Evolutionary conservation across 2,329 filamentous ascomycete genomes (phyloP), one percentile per base, ranked within the genome.

Genomic region (Talaromyces sp.): DNA sequence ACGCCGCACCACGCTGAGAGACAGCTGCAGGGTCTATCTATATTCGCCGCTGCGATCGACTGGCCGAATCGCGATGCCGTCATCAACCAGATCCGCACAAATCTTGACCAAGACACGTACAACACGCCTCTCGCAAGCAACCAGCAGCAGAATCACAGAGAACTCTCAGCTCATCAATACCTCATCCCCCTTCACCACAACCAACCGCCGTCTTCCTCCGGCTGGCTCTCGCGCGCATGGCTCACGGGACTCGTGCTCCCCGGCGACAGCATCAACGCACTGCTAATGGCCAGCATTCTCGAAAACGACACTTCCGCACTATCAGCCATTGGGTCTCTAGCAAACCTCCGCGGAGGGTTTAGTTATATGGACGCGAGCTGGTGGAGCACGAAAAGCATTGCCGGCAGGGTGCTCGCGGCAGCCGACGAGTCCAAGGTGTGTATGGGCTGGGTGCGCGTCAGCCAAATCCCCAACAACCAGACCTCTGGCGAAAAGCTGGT

Each of bases 381-480:
- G 77, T 86, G 84, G 84, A 85, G 82, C 67, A 85, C 84, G 67
- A 74, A 74, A 51, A 83, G 79, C 44, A 74, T 85, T 33, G 76
- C 84, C n/a, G 82, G 81, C 0, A 77, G 82, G 30, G 81, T 86
- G 0, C 62, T 86, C 30, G 79, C 80, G 36, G 76, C 79, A 49
- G 58, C 77, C 30, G 69, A 75, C 8, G 78, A 74, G 15, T 76
- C 78, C 6, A 72, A 73, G 39, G 81, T 82, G 57, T 83, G 80
- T 61, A 83, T 85, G 81, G 83, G 82, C 7, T 86, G 84, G 84
- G 74, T 84, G 4, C 76, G 75, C 9, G 73, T 79, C 22, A 62
- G 72, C 44, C 3, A 25, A 71, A 75, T 42, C 64, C 69, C 25
- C 60, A 63, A 51, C 71, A 70, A 1, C 59, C 62, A 13, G 4